Evolutionary conservation across 805 yeast genomes (phyloP), one percentile per base, ranked within the genome.

Genomic region (Starmerella sirachaensis): DNA sequence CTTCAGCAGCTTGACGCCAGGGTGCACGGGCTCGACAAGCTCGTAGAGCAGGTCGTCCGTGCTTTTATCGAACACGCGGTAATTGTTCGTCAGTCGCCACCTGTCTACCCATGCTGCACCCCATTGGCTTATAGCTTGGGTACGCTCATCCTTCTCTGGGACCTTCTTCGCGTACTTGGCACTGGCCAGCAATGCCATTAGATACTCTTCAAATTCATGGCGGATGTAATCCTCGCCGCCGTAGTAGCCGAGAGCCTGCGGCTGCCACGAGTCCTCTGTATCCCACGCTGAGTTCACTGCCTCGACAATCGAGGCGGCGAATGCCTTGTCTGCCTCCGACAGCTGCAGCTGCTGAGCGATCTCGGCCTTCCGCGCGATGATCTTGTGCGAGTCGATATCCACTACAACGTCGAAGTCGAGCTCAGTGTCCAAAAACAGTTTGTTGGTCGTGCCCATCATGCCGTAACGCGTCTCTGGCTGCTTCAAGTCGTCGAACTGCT

Each of bases 191-290:
- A 91, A 56, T 9, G 93, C 83, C 41, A 79, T 69, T 18, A 86
- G 59, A 53, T 91, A 91, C 51, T 86, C 96, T 54, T 91, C 98
- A 58, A 88, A 86, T 51, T 76, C 84, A 60, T 75, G 70, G 36
- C 97, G 62, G 22, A 91, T 76, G 53, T 77, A 83, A 58, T 91
- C 98, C 51, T 91, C 97, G 48, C 82, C 76, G 3, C 88, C 88
- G 30, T 61, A 59, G 52, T 68, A 78, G 41, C 70, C 69, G 35
- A 70, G 49, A 48, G 68, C 57, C 45, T 60, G 64, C 42, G 64
- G 61, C 7, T 63, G 57, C 47, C 60, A 55, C 6, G 59, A 58
- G 26, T 63, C 66, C 30, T 62, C 57, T 22, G 50, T 54, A 37
- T 58, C 58, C 68, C 64, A 63, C 1, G 72, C 41, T 11, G 22